Percentiles rank a stretch among this genome's conserved stretches.
These are phyloP conservation scores for Nitzschia palea DNA, from an alignment of 108 stramenopile genomes.

Conservation along the genomic window DNA sequence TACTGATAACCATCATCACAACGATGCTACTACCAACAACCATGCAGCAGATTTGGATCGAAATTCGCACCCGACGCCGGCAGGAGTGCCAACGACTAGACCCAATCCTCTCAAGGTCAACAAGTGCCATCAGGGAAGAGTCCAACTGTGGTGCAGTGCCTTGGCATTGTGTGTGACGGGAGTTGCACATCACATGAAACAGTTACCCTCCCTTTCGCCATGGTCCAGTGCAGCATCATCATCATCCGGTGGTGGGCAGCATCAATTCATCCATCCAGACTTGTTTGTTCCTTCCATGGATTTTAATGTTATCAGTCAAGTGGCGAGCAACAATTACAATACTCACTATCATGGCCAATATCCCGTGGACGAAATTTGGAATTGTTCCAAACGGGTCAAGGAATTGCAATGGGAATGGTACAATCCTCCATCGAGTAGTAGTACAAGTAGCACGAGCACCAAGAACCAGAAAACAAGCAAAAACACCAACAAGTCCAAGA, in stretches of 20 bases:
- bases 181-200: background rate
- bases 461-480: background rate
- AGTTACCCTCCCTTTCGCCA: background rate
- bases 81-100: background rate
- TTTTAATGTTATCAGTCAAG: no score
- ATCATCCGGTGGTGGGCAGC: no score
- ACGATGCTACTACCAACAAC: background rate
- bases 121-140: background rate
- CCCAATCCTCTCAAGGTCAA: background rate
- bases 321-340: no score
- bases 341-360: no score
- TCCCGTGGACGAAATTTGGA: no score
- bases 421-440: background rate
- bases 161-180: background rate
- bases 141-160: background rate
- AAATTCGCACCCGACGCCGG: no score
- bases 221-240: background rate
- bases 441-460: background rate
- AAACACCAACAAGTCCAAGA: background rate
- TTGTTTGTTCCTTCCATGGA: constrained; percentile 29
- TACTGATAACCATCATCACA: background rate
- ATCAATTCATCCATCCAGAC: background rate
- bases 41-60: no score
- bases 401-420: constrained; percentile 27
- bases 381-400: constrained; percentile 11